Conservation (phyloP, 202 grass and related monocot species). For the Zoysia matrella region DNA sequence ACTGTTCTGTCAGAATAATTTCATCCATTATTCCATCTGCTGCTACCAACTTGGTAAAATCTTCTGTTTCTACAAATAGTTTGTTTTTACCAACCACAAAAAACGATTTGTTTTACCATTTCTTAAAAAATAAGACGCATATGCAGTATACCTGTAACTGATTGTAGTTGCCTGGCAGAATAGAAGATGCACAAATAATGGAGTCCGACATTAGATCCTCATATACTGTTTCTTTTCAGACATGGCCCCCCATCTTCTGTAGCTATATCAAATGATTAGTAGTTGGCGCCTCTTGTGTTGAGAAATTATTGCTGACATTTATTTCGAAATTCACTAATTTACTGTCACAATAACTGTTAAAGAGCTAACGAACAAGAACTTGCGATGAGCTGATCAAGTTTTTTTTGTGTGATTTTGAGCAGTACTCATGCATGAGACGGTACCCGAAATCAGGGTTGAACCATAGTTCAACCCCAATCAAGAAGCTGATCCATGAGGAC, state of each 20-base stretch:
- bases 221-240: constrained; percentile 22
- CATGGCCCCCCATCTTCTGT: constrained; percentile 13
- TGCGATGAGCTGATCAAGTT: constrained; percentile 31
- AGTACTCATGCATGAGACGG: constrained; percentile 64
- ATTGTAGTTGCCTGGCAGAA: constrained; percentile 29
- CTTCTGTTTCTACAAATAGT: neutral
- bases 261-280: constrained; percentile 9
- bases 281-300: neutral
- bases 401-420: constrained; percentile 38
- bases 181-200: constrained; percentile 26
- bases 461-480: constrained; percentile 40
- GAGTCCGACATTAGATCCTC: constrained; percentile 22
- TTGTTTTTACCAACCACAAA: constrained; percentile 32
- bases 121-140: neutral
- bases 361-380: neutral
- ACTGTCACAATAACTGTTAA: neutral
- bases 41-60: neutral
- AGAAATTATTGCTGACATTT: neutral
- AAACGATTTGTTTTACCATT: neutral
- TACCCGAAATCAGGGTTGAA: constrained; percentile 53
- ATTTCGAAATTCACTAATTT: neutral
- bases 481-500: constrained; percentile 72
- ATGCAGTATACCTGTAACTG: constrained; percentile 10
- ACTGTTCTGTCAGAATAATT: constrained; percentile 31
- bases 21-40: neutral